Percentiles rank a stretch among this genome's conserved stretches.
Evolutionary conservation across 2,329 filamentous ascomycete species (phyloP).

Genomic region (Davidsoniella eucalypti): DNA sequence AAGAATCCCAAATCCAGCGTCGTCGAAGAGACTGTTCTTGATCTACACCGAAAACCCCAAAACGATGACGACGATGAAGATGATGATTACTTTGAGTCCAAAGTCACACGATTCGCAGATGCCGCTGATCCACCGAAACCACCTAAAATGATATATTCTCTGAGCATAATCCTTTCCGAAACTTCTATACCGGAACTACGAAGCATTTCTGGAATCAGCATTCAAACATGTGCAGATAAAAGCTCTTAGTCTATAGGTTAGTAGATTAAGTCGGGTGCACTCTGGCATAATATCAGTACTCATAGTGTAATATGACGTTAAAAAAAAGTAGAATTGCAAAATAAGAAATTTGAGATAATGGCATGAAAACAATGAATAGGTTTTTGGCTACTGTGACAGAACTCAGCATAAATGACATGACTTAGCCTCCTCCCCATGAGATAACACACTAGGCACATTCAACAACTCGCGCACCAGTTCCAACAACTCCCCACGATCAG

Average conservation of each 20-base stretch:
- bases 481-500: no score
- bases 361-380: background rate
- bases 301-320: background rate
- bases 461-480: no score
- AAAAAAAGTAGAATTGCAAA: background rate
- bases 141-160: slow-evolving; percentile 31
- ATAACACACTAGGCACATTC: no score
- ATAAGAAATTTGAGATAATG: background rate
- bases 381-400: no score
- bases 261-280: background rate
- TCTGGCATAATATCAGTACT: background rate
- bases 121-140: slow-evolving; percentile 32
- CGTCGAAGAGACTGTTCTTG: background rate
- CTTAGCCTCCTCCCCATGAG: no score
- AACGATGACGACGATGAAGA: slow-evolving; percentile 15
- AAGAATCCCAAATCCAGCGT: background rate
- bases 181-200: slow-evolving; percentile 38
- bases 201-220: slow-evolving; percentile 27
- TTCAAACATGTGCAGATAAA: slow-evolving; percentile 28
- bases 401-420: no score
- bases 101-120: slow-evolving; percentile 39
- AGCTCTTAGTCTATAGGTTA: no score
- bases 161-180: slow-evolving; percentile 44
- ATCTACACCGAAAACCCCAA: slow-evolving; percentile 3
- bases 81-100: slow-evolving; percentile 36